Conservation (phyloP, 805 yeast species). For the Nakazawaea molendinolei region DNA sequence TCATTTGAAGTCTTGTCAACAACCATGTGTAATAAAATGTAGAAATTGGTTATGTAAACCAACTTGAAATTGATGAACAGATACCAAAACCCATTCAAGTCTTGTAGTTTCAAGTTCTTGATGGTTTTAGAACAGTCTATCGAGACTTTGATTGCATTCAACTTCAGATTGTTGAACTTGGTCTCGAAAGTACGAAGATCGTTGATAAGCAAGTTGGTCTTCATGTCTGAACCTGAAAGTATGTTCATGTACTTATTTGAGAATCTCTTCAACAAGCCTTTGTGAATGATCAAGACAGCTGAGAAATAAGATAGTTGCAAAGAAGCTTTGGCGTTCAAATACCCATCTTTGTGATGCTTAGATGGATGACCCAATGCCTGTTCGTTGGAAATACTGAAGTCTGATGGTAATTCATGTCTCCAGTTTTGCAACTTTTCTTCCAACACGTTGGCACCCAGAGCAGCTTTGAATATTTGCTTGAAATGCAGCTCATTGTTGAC, state of each 20-base stretch:
- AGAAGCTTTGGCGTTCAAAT: conserved; percentile 10
- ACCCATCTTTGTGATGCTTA: no score
- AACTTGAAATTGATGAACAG: conserved; percentile 12
- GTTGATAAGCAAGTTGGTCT: background rate
- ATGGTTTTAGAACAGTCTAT: conserved; percentile 7
- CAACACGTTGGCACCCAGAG: background rate
- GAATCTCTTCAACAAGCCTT: conserved; percentile 7
- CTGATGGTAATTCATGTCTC: conserved; percentile 5
- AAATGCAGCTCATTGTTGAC: conserved; percentile 3
- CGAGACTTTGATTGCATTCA: conserved; percentile 7
- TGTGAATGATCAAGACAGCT: conserved; percentile 4
- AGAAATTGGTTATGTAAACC: conserved; percentile 11
- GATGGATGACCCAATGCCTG: background rate
- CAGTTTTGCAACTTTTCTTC: conserved; percentile 5
- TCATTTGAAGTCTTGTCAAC: conserved; percentile 5
- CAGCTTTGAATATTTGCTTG: background rate
- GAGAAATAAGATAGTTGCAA: conserved; percentile 9
- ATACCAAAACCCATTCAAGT: conserved; percentile 12
- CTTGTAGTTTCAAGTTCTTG: conserved; percentile 4
- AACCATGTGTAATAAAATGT: conserved; percentile 8
- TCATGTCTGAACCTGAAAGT: background rate
- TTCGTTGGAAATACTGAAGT: background rate
- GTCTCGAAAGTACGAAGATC: conserved; percentile 5
- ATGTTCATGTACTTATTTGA: background rate
- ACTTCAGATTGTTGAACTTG: conserved; percentile 8